Evolutionary conservation across 164 flowering plant genomes (phyloP).

Genomic region (Macadamia tetraphylla): DNA sequence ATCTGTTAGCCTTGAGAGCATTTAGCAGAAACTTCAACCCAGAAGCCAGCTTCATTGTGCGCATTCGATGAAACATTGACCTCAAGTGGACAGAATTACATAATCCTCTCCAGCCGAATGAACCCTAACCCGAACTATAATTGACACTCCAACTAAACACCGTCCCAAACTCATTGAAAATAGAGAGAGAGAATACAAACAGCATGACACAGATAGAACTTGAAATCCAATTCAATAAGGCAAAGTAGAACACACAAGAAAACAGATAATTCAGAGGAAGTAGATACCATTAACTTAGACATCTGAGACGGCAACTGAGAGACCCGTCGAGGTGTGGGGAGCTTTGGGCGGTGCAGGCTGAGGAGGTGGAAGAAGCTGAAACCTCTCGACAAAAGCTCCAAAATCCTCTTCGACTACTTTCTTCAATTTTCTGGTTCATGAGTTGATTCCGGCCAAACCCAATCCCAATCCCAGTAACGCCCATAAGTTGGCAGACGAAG

Average conservation of each 20-base stretch:
- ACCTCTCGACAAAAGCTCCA: conserved; percentile 72
- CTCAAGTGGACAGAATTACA: no score
- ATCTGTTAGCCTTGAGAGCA: no score
- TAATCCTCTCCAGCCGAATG: no score
- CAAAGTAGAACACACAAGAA: background rate
- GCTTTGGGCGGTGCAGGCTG: conserved; percentile 98
- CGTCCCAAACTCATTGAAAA: background rate
- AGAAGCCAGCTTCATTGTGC: no score
- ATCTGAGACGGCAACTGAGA: conserved; percentile 87
- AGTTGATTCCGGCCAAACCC: conserved; percentile 79
- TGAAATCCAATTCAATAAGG: background rate
- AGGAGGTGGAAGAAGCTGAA: conserved; percentile 89
- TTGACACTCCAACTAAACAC: no score
- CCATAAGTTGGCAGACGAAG: conserved; percentile 64
- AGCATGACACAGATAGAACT: no score
- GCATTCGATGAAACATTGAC: no score
- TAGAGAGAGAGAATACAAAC: no score
- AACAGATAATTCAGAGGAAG: background rate
- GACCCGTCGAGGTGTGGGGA: conserved; percentile 84
- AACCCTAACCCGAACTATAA: no score
- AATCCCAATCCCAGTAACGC: conserved; percentile 57
- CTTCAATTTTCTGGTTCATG: conserved; percentile 58
- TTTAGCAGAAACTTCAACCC: no score
- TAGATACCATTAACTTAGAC: conserved; percentile 28
- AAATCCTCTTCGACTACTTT: conserved; percentile 64